These are phyloP conservation scores for Zanthoxylum bungeanum DNA, from an alignment of 345 rosid genomes.

Conservation along the genomic window DNA sequence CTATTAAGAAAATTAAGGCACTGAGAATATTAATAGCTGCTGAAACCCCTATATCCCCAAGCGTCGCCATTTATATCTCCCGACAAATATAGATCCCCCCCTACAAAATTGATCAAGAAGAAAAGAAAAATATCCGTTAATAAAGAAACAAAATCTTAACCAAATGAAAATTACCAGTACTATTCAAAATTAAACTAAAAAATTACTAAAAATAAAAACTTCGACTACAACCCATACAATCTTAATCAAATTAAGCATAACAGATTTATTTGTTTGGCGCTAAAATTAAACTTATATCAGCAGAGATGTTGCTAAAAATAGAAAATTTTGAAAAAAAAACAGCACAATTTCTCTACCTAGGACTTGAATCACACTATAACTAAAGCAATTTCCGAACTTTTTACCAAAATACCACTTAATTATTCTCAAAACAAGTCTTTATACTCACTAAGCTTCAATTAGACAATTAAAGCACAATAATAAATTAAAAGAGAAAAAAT, in stretches of 20 bases:
- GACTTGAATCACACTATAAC: not conserved
- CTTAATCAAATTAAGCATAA: not conserved
- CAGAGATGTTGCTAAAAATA: not conserved
- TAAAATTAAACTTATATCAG: not conserved
- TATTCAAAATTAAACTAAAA: not conserved
- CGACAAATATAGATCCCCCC: not conserved
- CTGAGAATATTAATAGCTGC: conserved; percentile 71
- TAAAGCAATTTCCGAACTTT: not conserved
- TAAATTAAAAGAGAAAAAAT: not conserved
- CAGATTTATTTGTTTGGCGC: not conserved
- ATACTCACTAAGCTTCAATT: not conserved
- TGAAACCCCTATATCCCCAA: conserved; percentile 76
- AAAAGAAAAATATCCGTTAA: not conserved
- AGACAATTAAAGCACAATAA: not conserved
- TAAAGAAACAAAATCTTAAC: not conserved
- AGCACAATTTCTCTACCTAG: not conserved
- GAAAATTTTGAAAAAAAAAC: not conserved
- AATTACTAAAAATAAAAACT: not conserved
- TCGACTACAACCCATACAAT: not conserved
- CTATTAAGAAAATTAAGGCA: conserved; percentile 70
- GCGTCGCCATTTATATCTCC: conserved; percentile 70
- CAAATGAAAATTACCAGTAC: not conserved
- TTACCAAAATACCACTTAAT: not conserved
- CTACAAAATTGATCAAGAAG: conserved; percentile 13
- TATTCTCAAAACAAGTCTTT: not conserved